A percentile compares a stretch with the other conserved stretches of the same genome.
Conservation (phyloP, 768 basidiomycete species). For the Suillus cothurnatus region DNA sequence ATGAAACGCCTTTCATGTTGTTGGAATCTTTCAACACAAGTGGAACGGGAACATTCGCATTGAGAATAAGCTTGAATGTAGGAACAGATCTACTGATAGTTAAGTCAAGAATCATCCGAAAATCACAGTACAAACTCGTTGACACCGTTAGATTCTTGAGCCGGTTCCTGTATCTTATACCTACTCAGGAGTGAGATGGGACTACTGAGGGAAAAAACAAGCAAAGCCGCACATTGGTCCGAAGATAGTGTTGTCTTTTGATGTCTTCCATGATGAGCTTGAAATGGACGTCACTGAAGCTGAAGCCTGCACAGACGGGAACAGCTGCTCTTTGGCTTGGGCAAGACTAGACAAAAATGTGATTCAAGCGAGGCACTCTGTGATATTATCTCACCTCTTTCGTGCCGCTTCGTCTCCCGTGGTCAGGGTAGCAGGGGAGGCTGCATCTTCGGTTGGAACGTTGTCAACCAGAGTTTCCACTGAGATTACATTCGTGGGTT, state of each 20-base stretch:
- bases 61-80: slow-evolving; percentile 51
- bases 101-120: neutral
- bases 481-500: neutral
- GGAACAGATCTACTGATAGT: slow-evolving; percentile 24
- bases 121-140: slow-evolving; percentile 24
- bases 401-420: slow-evolving; percentile 25
- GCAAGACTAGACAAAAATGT: slow-evolving; percentile 35
- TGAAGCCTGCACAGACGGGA: slow-evolving; percentile 38
- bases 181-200: slow-evolving; percentile 2
- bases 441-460: slow-evolving; percentile 11
- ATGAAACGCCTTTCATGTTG: slow-evolving; percentile 32
- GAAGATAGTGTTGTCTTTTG: slow-evolving; percentile 51
- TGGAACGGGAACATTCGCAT: slow-evolving; percentile 52
- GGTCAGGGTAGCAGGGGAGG: slow-evolving; percentile 9
- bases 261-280: slow-evolving; percentile 36
- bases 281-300: slow-evolving; percentile 35
- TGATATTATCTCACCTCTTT: slow-evolving; percentile 22
- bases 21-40: slow-evolving; percentile 46
- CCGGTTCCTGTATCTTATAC: slow-evolving; percentile 3
- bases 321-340: slow-evolving; percentile 48
- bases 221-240: slow-evolving; percentile 56
- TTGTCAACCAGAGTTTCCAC: slow-evolving; percentile 18
- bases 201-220: neutral
- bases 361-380: slow-evolving; percentile 7
- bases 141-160: neutral